Base-by-base conservation (phyloP, 768 basidiomycete species). In the Lactarius hengduanensis region DNA sequence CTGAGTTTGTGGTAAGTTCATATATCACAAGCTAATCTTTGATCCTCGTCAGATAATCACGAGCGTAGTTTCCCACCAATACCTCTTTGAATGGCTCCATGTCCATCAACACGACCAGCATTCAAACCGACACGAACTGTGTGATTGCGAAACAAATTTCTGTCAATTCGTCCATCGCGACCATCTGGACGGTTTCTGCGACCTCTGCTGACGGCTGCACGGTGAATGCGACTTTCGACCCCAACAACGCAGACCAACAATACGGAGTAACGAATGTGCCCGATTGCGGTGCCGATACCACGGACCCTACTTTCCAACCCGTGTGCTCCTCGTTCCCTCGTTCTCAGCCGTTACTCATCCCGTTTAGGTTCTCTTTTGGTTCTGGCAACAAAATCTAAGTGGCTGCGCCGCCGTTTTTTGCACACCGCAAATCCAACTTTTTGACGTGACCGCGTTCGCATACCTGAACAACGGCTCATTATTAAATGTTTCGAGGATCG, bases 341-440 rank as follows among this genome's bases (percentile, higher is more conserved):
- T 45, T 50, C 22, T 28, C 7, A 36, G 9, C 5, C 2, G 3
- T 15, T 55, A 3, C 50, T 55, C 50, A 66, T 43, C 22, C 22
- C n/a, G 6, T 57, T 22, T 62, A 67, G 66, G 85, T 89, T 50
- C 81, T 89, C 77, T 90, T 89, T 71, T 90, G 88, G 87, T 88
- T 74, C 72, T 88, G 80, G 72, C 77, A 83, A 61, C 64, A 63
- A 7, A 69, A 68, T 38, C 58, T 67, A 20, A 72, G 78, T 54
- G 70, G 72, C 56, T 70, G 74, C 20, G 76, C 67, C 61, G 80
- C 80, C 3, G 79, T 88, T 9, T 88, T 89, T 68, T 90, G 89
- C 71, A 69, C 74, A 13, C 87, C 88, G 4, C 77, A 73, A 2
- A 81, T 90, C 56, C 66, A 75, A 4, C 72, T 80, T 2, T 81